Evolutionary conservation across 1,284 basidiomycete genomes (phyloP).

Genomic region (Mycosarcoma mackinlayi): DNA sequence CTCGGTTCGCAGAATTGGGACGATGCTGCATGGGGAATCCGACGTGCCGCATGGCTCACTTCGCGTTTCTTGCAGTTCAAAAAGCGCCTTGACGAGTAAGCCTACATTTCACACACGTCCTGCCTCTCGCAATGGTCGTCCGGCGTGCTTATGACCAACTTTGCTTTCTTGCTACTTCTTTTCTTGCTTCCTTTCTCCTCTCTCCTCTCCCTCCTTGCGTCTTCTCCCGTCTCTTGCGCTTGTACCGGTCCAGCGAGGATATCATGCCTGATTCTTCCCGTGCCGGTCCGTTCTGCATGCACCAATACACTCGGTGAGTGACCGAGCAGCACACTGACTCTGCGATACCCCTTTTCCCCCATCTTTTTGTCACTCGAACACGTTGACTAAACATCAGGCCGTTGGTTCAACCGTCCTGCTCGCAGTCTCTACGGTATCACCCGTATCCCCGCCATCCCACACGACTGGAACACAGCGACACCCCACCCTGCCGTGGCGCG

Average conservation of each 20-base stretch:
- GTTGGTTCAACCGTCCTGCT: constrained; percentile 73
- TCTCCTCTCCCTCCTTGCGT: neutral
- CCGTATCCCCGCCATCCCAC: constrained; percentile 69
- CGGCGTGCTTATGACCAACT: constrained; percentile 6
- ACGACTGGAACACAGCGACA: constrained; percentile 69
- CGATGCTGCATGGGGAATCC: constrained; percentile 79
- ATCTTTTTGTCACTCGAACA: constrained; percentile 16
- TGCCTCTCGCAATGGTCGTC: too few species aligned
- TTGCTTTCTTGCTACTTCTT: neutral
- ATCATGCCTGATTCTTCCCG: constrained; percentile 72
- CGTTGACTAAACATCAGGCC: constrained; percentile 41
- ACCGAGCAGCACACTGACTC: constrained; percentile 37
- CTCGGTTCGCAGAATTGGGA: constrained; percentile 59
- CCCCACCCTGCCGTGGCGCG: constrained; percentile 72
- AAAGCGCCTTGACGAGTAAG: constrained; percentile 75
- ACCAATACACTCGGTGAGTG: constrained; percentile 72
- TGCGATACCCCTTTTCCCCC: constrained; percentile 16
- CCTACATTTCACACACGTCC: neutral
- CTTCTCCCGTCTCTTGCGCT: neutral
- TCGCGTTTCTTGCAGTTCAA: constrained; percentile 84
- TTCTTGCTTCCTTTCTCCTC: neutral
- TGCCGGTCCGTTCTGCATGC: constrained; percentile 74
- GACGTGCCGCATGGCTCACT: constrained; percentile 85
- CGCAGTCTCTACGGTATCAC: constrained; percentile 71
- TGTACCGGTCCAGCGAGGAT: constrained; percentile 69